Conservation (phyloP, 306 rosid species). For the Prosopis cineraria region DNA sequence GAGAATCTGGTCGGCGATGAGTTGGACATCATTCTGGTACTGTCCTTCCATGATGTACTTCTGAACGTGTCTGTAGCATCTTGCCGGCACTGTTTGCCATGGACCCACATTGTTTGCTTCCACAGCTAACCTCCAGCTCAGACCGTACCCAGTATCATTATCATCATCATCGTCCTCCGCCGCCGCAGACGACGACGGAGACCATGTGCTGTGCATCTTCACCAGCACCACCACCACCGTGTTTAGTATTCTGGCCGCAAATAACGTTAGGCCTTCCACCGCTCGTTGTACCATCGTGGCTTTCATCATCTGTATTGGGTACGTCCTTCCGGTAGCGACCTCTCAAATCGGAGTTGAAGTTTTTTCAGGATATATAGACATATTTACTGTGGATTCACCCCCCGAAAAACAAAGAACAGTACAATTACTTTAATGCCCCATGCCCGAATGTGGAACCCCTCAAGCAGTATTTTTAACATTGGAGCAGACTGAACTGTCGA, state of each 20-base stretch:
- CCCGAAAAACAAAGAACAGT: background rate
- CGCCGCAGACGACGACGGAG: background rate
- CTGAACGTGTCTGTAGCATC: slow-evolving; percentile 37
- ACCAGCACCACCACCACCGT: background rate
- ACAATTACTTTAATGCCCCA: background rate
- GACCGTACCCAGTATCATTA: slow-evolving; percentile 29
- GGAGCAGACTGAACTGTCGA: too few relatives aligned
- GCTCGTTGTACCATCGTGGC: slow-evolving; percentile 36
- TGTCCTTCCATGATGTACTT: slow-evolving; percentile 69
- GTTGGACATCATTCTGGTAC: slow-evolving; percentile 50
- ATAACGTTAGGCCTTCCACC: slow-evolving; percentile 29
- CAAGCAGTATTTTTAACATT: too few relatives aligned
- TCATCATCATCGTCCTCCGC: background rate
- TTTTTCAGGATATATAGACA: background rate
- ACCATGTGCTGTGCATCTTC: background rate
- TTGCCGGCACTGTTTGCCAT: slow-evolving; percentile 40
- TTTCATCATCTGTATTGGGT: background rate
- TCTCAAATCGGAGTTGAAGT: background rate
- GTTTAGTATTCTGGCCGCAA: slow-evolving; percentile 36
- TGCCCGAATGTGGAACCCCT: background rate
- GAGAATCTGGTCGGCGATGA: slow-evolving; percentile 43
- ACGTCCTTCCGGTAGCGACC: background rate
- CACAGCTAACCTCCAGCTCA: slow-evolving; percentile 76
- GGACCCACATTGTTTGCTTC: slow-evolving; percentile 49
- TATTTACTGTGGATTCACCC: background rate